A percentile compares a stretch with the other conserved stretches of the same genome.
Conservation (phyloP, 2,329 filamentous ascomycete genomes). For the Fusarium irregulare region DNA sequence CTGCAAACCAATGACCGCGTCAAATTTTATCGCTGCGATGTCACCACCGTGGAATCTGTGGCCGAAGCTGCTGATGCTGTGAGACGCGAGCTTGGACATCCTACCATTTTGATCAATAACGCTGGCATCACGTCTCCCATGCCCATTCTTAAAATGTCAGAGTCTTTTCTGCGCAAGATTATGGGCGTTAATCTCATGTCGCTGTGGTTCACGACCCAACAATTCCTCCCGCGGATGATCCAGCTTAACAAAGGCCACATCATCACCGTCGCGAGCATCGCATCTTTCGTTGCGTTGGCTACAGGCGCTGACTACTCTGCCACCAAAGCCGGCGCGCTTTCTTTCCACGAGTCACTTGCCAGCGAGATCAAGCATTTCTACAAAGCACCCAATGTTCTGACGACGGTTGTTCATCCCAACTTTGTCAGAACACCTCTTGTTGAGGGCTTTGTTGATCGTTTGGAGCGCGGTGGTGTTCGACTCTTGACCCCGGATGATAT, state of each 20-base stretch:
- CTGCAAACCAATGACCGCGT: conserved; percentile 39
- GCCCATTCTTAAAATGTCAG: conserved; percentile 67
- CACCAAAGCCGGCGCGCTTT: conserved; percentile 71
- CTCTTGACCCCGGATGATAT: conserved; percentile 53
- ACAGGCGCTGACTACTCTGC: conserved; percentile 74
- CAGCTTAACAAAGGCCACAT: conserved; percentile 74
- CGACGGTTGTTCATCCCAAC: conserved; percentile 70
- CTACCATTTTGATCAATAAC: conserved; percentile 78
- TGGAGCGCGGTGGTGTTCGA: conserved; percentile 46
- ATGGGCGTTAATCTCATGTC: conserved; percentile 76
- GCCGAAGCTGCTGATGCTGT: conserved; percentile 55
- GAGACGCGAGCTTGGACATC: conserved; percentile 63
- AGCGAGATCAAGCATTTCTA: conserved; percentile 69
- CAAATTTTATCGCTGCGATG: conserved; percentile 53
- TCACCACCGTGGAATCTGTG: conserved; percentile 58
- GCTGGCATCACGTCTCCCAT: conserved; percentile 71
- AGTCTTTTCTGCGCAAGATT: conserved; percentile 68
- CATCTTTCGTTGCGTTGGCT: conserved; percentile 68
- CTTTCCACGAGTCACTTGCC: conserved; percentile 73
- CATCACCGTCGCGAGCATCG: conserved; percentile 75
- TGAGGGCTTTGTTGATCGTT: conserved; percentile 47
- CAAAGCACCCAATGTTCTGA: conserved; percentile 70
- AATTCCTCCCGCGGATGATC: conserved; percentile 75
- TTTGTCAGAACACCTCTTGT: conserved; percentile 62
- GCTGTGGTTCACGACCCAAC: conserved; percentile 71